Percentiles rank a stretch among this genome's conserved stretches.
Conservation (phyloP, 345 rosid genomes). For the Draba incana region DNA sequence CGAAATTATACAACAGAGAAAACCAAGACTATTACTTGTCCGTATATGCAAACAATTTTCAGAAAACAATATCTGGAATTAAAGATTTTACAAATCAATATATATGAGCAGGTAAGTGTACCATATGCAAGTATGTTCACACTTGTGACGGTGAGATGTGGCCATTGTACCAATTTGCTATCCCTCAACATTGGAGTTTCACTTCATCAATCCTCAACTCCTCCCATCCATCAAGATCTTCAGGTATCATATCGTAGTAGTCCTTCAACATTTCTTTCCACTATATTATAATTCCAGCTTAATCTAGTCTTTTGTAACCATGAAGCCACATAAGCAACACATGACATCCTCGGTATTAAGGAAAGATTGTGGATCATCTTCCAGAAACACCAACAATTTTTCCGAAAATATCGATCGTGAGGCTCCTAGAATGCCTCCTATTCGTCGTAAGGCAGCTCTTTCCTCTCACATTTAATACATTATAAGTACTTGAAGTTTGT, state of each 20-base stretch:
- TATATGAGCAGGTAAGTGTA: constrained; percentile 75
- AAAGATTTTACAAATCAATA: constrained; percentile 7
- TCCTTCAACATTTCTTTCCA: background rate
- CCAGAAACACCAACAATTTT: constrained; percentile 47
- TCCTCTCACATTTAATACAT: background rate
- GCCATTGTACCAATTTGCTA: constrained; percentile 88
- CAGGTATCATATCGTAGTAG: constrained; percentile 45
- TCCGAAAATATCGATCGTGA: constrained; percentile 57
- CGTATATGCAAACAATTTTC: background rate
- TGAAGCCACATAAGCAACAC: constrained; percentile 60
- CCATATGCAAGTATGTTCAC: constrained; percentile 71
- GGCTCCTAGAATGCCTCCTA: constrained; percentile 73
- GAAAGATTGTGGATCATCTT: constrained; percentile 69
- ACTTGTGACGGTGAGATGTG: constrained; percentile 92
- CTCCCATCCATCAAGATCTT: constrained; percentile 59
- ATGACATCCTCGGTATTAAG: constrained; percentile 46
- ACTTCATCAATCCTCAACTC: constrained; percentile 48
- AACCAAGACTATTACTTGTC: background rate
- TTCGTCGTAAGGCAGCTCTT: constrained; percentile 63
- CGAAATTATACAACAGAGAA: background rate
- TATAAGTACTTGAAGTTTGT: background rate
- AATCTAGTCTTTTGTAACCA: constrained; percentile 10
- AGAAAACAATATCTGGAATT: background rate
- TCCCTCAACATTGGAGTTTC: constrained; percentile 80
- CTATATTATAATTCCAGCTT: constrained; percentile 14